Evolutionary conservation across 2,329 filamentous ascomycete species (phyloP).

Genomic region (Claviceps digitariae): DNA sequence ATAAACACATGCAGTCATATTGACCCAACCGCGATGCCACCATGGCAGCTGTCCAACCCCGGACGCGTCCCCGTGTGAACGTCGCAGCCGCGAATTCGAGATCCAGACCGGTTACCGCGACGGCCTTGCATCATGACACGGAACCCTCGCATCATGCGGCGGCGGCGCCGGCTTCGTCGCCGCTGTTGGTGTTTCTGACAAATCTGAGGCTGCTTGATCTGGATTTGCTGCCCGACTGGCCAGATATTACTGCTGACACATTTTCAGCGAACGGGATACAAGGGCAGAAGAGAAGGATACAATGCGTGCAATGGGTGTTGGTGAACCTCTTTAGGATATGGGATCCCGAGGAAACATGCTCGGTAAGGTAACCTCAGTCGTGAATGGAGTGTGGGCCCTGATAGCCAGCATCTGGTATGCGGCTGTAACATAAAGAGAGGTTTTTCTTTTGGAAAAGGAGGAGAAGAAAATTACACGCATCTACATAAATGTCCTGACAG

Average conservation of each 20-base stretch:
- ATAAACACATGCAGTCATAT: neutral
- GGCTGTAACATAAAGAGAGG: too few relatives aligned
- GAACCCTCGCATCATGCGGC: neutral
- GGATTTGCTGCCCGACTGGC: conserved; percentile 67
- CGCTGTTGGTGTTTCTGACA: conserved; percentile 48
- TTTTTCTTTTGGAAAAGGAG: too few relatives aligned
- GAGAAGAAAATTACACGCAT: neutral
- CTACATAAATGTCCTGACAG: too few relatives aligned
- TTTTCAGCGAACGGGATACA: conserved; percentile 55
- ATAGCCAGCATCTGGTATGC: too few relatives aligned
- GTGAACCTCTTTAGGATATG: conserved; percentile 76
- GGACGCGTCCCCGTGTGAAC: conserved; percentile 5
- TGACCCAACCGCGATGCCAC: conserved; percentile 1
- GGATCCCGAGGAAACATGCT: conserved; percentile 62
- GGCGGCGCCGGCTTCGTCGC: conserved; percentile 5
- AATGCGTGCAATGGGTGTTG: conserved; percentile 80
- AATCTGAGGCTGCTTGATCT: conserved; percentile 76
- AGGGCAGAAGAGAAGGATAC: conserved; percentile 70
- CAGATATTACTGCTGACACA: conserved; percentile 53
- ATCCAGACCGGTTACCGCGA: neutral
- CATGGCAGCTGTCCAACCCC: conserved; percentile 9
- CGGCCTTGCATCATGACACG: neutral
- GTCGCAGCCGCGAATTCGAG: neutral
- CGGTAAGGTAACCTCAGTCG: conserved; percentile 35
- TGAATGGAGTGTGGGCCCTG: neutral